Conservation (phyloP, 2,329 filamentous ascomycete genomes). For the Xylaria sp. region DNA sequence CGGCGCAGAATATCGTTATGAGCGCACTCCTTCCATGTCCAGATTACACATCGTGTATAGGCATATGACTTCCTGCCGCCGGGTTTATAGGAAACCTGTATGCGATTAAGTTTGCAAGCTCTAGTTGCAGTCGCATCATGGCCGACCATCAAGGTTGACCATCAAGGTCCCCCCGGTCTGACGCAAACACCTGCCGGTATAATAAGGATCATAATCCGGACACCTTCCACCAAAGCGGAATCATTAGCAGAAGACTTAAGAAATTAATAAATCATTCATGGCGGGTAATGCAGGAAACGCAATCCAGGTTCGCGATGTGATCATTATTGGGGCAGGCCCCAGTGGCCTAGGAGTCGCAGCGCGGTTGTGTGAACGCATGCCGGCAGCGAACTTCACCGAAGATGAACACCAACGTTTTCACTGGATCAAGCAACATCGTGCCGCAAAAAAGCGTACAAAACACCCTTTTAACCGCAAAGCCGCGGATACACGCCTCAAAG, state of each 20-base stretch:
- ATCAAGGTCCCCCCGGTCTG: slow-evolving; percentile 17
- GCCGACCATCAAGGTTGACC: slow-evolving; percentile 24
- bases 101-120: not conserved
- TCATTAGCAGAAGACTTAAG: not conserved
- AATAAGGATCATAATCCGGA: slow-evolving; percentile 1
- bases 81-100: not conserved
- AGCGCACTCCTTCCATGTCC: not conserved
- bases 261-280: slow-evolving; percentile 21
- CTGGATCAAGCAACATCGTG: slow-evolving; percentile 70
- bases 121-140: not conserved
- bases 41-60: too few relatives aligned
- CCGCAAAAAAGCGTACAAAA: slow-evolving; percentile 64
- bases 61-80: not conserved
- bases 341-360: slow-evolving; percentile 77
- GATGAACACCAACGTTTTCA: slow-evolving; percentile 83
- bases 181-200: not conserved
- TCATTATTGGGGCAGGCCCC: slow-evolving; percentile 77
- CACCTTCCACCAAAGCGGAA: not conserved
- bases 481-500: slow-evolving; percentile 41
- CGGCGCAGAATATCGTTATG: not conserved
- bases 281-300: slow-evolving; percentile 19
- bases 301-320: slow-evolving; percentile 63
- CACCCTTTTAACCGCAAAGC: slow-evolving; percentile 49
- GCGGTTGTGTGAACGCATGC: slow-evolving; percentile 72
- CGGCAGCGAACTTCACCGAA: slow-evolving; percentile 81